Evolutionary conservation across 2,329 filamentous ascomycete species (phyloP).

Genomic region (Clonostachys solani): DNA sequence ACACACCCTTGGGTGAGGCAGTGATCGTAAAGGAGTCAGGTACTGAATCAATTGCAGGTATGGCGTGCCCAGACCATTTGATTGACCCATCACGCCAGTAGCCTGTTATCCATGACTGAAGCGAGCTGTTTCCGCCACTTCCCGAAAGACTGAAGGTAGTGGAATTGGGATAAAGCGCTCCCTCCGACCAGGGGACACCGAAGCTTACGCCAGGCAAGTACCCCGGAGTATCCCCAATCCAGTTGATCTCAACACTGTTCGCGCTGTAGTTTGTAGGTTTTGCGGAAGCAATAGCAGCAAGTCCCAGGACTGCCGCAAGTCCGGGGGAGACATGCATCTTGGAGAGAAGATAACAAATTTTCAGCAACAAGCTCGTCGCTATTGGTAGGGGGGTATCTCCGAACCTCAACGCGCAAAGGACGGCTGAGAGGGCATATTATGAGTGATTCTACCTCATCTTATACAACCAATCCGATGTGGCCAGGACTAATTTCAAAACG

Average conservation of each 20-base stretch:
- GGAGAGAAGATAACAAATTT: too few species aligned
- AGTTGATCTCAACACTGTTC: slow-evolving; percentile 15
- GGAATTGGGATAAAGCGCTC: slow-evolving; percentile 21
- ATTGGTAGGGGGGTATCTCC: too few species aligned
- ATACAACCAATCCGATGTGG: too few species aligned
- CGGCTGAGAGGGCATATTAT: too few species aligned
- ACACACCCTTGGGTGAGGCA: slow-evolving; percentile 1
- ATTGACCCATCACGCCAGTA: slow-evolving; percentile 57
- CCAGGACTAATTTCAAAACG: too few species aligned
- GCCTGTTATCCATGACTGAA: slow-evolving; percentile 48
- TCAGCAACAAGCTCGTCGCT: too few species aligned
- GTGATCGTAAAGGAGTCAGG: slow-evolving; percentile 33
- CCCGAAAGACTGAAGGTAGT: slow-evolving; percentile 21
- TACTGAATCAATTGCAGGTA: slow-evolving; percentile 32
- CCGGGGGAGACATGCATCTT: too few species aligned
- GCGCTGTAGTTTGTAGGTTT: background rate
- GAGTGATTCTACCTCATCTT: too few species aligned
- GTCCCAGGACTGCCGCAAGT: too few species aligned
- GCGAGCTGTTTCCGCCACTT: slow-evolving; percentile 4
- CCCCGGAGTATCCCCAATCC: slow-evolving; percentile 26
- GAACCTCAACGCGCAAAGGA: too few species aligned
- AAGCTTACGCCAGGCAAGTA: slow-evolving; percentile 27
- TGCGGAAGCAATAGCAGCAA: too few species aligned
- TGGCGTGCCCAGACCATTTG: slow-evolving; percentile 56
- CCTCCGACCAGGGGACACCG: slow-evolving; percentile 31